Percentiles rank a stretch among this genome's conserved stretches.
These are phyloP conservation scores for Nitzschia sp. DNA, from an alignment of 108 stramenopile genomes.

Conservation along the genomic window DNA sequence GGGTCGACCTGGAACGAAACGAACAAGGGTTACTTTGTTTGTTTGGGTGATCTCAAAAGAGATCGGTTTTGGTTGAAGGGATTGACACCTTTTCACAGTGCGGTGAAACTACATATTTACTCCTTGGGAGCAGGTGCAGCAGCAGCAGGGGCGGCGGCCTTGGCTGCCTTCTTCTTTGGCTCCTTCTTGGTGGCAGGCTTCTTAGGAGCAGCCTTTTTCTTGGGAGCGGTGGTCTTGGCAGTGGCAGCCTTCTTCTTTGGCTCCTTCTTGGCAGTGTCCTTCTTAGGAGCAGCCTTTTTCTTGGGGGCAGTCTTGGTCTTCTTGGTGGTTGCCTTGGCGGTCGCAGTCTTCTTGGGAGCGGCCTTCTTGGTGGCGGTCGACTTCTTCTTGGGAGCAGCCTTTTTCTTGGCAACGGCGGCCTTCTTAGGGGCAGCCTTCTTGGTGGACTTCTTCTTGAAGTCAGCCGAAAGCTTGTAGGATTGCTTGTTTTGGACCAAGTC, in stretches of 20 bases:
- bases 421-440: conserved; percentile 43
- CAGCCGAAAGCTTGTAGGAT: conserved; percentile 74
- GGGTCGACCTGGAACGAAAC: background rate
- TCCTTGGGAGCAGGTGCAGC: conserved; percentile 21
- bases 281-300: conserved; percentile 44
- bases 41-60: conserved; percentile 24
- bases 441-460: conserved; percentile 57
- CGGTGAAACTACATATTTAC: background rate
- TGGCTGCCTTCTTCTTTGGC: conserved; percentile 14
- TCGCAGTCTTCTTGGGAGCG: conserved; percentile 39
- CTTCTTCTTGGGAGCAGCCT: conserved; percentile 46
- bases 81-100: background rate
- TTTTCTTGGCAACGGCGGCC: conserved; percentile 42
- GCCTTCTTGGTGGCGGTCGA: conserved; percentile 45
- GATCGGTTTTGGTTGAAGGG: conserved; percentile 9
- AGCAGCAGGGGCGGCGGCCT: conserved; percentile 7
- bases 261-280: conserved; percentile 38
- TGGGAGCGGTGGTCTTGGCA: conserved; percentile 22
- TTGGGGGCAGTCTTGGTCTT: conserved; percentile 20
- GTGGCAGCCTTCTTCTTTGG: conserved; percentile 38
- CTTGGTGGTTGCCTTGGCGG: conserved; percentile 29
- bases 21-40: conserved; percentile 3
- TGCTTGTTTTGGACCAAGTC: conserved; percentile 63
- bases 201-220: conserved; percentile 36
- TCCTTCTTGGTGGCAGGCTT: conserved; percentile 49